Evolutionary conservation across 2,329 filamentous ascomycete genomes (phyloP), one percentile per base, ranked within the genome.

Genomic region (Orbilia brochopaga): DNA sequence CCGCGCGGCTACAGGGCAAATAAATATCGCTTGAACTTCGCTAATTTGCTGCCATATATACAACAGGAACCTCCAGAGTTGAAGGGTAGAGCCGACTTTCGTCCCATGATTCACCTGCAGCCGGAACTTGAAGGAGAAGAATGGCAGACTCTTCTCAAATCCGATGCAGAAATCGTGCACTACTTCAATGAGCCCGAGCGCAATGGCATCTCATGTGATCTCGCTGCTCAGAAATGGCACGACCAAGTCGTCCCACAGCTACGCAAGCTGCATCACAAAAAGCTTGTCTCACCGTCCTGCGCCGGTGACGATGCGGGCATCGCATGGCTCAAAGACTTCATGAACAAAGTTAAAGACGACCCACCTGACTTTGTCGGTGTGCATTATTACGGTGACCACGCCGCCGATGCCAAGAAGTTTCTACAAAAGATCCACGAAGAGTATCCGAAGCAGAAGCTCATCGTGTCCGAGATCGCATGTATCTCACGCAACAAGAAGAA

Each of bases 131-230:
- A 75, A 35, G 78, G 80, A 53, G 77, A 79, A 32, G 80, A 81
- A 46, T 83, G 81, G 80, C 67, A 75, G 13, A 76, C 74, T 40
- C 74, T 78, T 67, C 61, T 75, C 24, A 76, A 75, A 63, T 76
- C 76, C 35, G 75, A 78, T 11, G 74, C 78, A 48, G 69, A 75
- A n/a, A 77, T 82, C 32, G 78, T 82, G 10, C 80, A 82, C 69
- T 83, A 79, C 73, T 80, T 82, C 78, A 83, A 83, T 74, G 81
- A 83, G 75, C 81, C 81, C 5, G 81, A 83, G 67, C 78, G 80
- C 32, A 76, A 77, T 54, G 78, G 78, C 13, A 78, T 80, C 17
- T 77, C 74, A 17, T 75, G 76, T 0, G 74, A 78, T 64, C 75
- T 79, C 58, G 81, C 81, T 7, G 80, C 79, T 5, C 75, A 78